A percentile compares a stretch with the other conserved stretches of the same genome.
Evolutionary conservation across 352 stramenopile genomes (phyloP).

Genomic region (Globisporangium spiculum): DNA sequence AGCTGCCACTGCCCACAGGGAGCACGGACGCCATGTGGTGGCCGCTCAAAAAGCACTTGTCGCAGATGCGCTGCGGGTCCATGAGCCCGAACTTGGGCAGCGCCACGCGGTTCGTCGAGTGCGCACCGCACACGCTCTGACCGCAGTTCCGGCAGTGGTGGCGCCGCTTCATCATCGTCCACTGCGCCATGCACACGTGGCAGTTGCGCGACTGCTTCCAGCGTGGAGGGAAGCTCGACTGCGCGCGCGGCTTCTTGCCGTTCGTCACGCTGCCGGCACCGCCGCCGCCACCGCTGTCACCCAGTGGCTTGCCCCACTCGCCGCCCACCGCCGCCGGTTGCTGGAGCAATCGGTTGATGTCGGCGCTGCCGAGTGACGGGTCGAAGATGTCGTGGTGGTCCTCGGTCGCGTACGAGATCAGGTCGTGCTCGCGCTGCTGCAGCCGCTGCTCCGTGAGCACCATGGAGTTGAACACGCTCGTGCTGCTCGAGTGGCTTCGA

Average conservation of each 20-base stretch:
- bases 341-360: slow-evolving; percentile 6
- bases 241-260: slow-evolving; percentile 25
- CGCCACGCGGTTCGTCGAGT: slow-evolving; percentile 78
- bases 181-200: slow-evolving; percentile 58
- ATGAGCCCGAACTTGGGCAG: slow-evolving; percentile 69
- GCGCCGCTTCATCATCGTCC: slow-evolving; percentile 63
- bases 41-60: slow-evolving; percentile 76
- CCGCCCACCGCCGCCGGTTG: slow-evolving; percentile 1
- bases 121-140: slow-evolving; percentile 65
- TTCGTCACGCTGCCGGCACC: neutral
- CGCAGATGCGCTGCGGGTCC: slow-evolving; percentile 73
- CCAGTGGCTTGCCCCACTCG: slow-evolving; percentile 11
- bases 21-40: slow-evolving; percentile 45
- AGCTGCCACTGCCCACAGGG: slow-evolving; percentile 33
- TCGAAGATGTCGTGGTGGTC: slow-evolving; percentile 36
- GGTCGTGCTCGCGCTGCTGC: slow-evolving; percentile 58
- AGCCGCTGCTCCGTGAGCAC: slow-evolving; percentile 57
- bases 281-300: neutral
- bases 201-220: slow-evolving; percentile 77
- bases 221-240: slow-evolving; percentile 62
- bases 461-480: slow-evolving; percentile 39
- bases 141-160: slow-evolving; percentile 84
- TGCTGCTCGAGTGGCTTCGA: slow-evolving; percentile 23
- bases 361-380: slow-evolving; percentile 5
- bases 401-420: slow-evolving; percentile 50